Evolutionary conservation across 1,284 basidiomycete genomes (phyloP).

Genomic region (Lentinula novae-zelandiae): DNA sequence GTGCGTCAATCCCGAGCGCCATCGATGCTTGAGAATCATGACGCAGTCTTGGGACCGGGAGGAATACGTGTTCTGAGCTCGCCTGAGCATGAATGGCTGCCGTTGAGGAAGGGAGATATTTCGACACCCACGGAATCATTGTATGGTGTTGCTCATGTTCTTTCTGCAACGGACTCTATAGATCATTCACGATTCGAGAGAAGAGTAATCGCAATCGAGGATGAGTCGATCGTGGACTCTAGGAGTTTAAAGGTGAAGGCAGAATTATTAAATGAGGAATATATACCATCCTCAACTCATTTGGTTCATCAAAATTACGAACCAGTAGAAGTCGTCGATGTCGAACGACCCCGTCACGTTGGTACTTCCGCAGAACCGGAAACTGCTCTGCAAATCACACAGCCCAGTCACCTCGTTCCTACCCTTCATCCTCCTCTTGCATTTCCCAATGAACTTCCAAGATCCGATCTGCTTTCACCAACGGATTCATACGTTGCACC

Average conservation of each 20-base stretch:
- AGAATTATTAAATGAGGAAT: background rate
- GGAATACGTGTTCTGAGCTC: conserved; percentile 8
- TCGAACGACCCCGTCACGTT: too few relatives aligned
- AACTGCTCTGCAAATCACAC: too few relatives aligned
- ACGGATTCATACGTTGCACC: background rate
- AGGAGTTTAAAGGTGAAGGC: background rate
- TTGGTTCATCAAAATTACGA: too few relatives aligned
- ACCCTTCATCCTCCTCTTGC: background rate
- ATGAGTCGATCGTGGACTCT: background rate
- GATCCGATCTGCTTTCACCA: background rate
- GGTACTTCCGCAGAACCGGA: too few relatives aligned
- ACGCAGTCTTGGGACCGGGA: conserved; percentile 3
- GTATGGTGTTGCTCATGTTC: background rate
- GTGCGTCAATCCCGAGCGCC: background rate
- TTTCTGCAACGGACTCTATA: background rate
- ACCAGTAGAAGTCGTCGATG: too few relatives aligned
- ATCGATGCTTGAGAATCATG: background rate
- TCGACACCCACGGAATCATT: background rate
- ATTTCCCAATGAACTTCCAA: background rate
- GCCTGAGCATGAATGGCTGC: conserved; percentile 8
- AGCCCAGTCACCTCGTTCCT: background rate
- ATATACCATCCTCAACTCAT: background rate
- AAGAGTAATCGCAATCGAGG: background rate
- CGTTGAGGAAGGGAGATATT: background rate
- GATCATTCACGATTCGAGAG: background rate